Conservation (phyloP, 495 filamentous ascomycete species). For the Aspergillus olivimuriae region DNA sequence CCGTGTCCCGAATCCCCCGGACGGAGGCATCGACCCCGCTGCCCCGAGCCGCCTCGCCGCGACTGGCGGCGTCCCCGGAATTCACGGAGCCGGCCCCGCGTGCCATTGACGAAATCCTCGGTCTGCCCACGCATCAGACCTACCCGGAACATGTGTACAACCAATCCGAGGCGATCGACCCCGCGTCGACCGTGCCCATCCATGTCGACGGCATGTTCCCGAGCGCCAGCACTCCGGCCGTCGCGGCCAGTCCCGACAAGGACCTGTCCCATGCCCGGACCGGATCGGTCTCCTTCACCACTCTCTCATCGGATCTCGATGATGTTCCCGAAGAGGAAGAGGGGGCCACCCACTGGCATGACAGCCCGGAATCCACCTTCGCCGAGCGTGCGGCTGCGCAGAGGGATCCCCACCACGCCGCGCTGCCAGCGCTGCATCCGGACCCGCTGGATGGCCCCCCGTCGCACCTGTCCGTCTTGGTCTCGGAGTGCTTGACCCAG, state of each 20-base stretch:
- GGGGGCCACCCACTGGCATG: conserved; percentile 23
- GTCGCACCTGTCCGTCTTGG: conserved; percentile 24
- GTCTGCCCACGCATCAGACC: conserved; percentile 21
- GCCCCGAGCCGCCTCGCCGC: conserved; percentile 21
- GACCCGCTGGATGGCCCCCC: conserved; percentile 12
- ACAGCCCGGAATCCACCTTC: conserved; percentile 22
- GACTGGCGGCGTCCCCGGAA: conserved; percentile 27
- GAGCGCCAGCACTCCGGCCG: conserved; percentile 22
- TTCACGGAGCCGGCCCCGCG: conserved; percentile 32
- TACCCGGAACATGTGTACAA: conserved; percentile 31
- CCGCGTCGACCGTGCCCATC: conserved; percentile 15
- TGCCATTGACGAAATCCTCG: conserved; percentile 41
- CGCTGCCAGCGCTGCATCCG: conserved; percentile 4
- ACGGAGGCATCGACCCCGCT: conserved; percentile 24
- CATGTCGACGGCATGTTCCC: conserved; percentile 18
- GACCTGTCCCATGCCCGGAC: conserved; percentile 38
- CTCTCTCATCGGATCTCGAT: conserved; percentile 43
- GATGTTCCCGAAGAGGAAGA: conserved; percentile 74
- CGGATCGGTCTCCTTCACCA: conserved; percentile 30
- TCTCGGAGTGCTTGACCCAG: conserved; percentile 27
- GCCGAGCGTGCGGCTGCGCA: conserved; percentile 13
- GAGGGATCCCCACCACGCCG: conserved; percentile 11
- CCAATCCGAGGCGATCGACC: not conserved
- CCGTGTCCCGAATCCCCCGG: conserved; percentile 31
- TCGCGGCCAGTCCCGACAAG: conserved; percentile 42